Base-by-base conservation (phyloP, 2,329 filamentous ascomycete species). In the Alternaria arbusti region DNA sequence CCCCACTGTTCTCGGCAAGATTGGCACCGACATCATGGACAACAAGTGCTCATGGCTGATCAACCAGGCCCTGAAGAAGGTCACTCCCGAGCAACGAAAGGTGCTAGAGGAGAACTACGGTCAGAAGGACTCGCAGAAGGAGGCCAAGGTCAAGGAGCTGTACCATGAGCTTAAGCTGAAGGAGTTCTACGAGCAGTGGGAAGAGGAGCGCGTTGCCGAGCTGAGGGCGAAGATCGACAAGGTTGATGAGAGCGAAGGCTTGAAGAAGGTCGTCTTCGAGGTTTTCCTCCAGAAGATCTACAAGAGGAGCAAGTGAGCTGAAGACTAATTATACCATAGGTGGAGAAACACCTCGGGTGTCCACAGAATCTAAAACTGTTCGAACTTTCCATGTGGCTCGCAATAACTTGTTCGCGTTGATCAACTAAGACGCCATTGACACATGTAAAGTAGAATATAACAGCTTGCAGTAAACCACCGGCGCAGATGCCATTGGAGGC, bases 1-100 rank as follows among this genome's bases (percentile, higher is more conserved):
- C 73, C 94, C 96, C 43, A 89, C 93, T 76, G 88, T 94, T 77
- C 96, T 99, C 79, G 96, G 96, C 82, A 99, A 99, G 89, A 97
- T 98, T 70, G 96, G 96, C 70, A 99, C 96, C 64, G 96, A 99
- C 78, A 99, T 99, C 82, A 90, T 94, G 86, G 96, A 99, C 85
- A 99, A 99, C 88, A 99, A 99, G 88, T 99, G 96, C 87, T 96
- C 93, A 45, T 99, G 96, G 96, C 85, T 99, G 64, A 88, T 99
- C 82, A 99, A 99, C 87, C 91, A 97, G 83, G 96, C 96, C 50
- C 86, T 99, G 63, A 87, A 89, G 80, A 87, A 91, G 66, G 91
- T 88, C 69, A 94, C 87, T 3, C 89, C 93, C 1, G 93, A 95
- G 80, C 96, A 99, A 87, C 90, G 94, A 78, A 87, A 91, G 82